phyloP scores from a whole-genome alignment of 1,284 basidiomycete genomes.

The Moesziomyces sp. region DNA sequence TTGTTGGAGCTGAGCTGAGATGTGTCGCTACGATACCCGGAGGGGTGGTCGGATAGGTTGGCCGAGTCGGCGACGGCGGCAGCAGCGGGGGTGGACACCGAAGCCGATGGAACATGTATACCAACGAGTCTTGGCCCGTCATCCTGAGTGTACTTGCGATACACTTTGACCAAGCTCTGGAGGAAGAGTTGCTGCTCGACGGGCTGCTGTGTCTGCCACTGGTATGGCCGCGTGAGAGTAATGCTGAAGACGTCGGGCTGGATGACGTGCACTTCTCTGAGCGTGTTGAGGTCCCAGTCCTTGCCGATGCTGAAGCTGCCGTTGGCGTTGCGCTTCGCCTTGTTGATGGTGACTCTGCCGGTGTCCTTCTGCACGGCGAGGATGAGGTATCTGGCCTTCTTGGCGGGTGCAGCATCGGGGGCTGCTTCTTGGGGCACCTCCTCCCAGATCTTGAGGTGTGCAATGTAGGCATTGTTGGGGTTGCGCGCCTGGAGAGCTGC shows the following conservation, averaged over 20 bases:
- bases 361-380: conserved; percentile 56
- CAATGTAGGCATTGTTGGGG: conserved; percentile 60
- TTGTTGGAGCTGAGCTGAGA: conserved; percentile 24
- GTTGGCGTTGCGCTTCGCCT: conserved; percentile 94
- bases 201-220: conserved; percentile 62
- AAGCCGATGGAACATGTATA: conserved; percentile 35
- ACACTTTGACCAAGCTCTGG: conserved; percentile 56
- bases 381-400: conserved; percentile 65
- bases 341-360: conserved; percentile 72
- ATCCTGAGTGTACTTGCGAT: conserved; percentile 56
- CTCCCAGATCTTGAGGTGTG: conserved; percentile 66
- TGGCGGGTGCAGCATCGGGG: conserved; percentile 11
- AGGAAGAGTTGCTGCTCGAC: conserved; percentile 60
- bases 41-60: conserved; percentile 24
- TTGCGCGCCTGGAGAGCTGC: conserved; percentile 59
- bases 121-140: conserved; percentile 46
- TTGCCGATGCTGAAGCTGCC: conserved; percentile 96
- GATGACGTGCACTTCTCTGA: conserved; percentile 81
- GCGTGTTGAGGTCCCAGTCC: conserved; percentile 88
- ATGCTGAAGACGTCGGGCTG: conserved; percentile 60
- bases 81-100: conserved; percentile 3
- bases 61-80: conserved; percentile 24
- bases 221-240: conserved; percentile 58
- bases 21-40: conserved; percentile 20
- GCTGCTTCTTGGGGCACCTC: conserved; percentile 29